Evolutionary conservation across 371 early-diverging fungal species (phyloP).

Genomic region (Mortierella sp.): DNA sequence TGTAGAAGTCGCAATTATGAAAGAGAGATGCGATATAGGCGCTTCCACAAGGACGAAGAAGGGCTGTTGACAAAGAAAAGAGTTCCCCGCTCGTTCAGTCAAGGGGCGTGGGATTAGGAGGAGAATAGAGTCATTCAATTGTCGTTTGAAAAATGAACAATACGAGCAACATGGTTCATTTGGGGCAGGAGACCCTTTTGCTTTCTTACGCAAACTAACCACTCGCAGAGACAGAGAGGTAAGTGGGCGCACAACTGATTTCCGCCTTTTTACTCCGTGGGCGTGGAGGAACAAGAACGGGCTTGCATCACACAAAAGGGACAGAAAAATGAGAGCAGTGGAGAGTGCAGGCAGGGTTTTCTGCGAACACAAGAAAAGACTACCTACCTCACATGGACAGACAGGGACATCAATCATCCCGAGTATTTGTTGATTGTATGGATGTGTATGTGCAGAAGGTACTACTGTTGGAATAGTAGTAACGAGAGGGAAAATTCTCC

Average conservation of each 20-base stretch:
- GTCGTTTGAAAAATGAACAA: background rate
- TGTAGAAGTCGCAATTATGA: no score
- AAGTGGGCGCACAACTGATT: background rate
- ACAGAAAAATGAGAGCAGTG: conserved; percentile 7
- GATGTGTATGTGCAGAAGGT: no score
- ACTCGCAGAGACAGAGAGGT: background rate
- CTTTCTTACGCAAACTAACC: background rate
- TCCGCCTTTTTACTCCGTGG: background rate
- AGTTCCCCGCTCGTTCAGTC: background rate
- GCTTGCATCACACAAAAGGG: background rate
- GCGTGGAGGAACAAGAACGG: background rate
- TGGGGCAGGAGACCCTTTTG: background rate
- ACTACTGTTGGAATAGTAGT: background rate
- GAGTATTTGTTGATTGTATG: no score
- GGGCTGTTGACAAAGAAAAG: background rate
- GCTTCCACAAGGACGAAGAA: background rate
- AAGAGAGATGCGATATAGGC: no score
- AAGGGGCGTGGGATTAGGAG: background rate
- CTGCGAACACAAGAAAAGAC: background rate
- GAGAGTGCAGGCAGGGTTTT: conserved; percentile 11
- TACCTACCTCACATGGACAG: no score
- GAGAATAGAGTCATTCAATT: background rate
- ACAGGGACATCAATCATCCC: no score
- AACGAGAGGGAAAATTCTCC: conserved; percentile 13
- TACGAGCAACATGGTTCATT: background rate